Evolutionary conservation across 495 filamentous ascomycete species (phyloP).

Genomic region (Podospora anserina): DNA sequence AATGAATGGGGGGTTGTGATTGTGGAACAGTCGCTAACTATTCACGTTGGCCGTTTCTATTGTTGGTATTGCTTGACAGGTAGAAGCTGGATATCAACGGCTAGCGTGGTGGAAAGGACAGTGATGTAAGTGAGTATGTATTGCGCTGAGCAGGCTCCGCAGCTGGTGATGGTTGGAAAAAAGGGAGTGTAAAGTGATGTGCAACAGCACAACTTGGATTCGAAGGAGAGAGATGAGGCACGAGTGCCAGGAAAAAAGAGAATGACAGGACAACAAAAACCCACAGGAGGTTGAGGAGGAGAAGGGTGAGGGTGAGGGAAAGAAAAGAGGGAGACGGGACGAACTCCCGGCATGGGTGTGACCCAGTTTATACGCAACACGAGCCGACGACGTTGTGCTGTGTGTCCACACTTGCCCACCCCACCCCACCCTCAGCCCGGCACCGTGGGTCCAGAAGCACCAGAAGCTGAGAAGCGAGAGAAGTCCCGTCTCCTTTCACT

Average conservation of each 20-base stretch:
- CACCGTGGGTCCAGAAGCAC: not conserved
- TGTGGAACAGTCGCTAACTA: too few relatives aligned
- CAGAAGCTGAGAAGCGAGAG: conserved; percentile 1
- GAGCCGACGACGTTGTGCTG: not conserved
- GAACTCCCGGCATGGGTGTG: not conserved
- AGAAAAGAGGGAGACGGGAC: conserved; percentile 2
- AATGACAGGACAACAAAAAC: conserved; percentile 3
- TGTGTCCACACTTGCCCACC: not conserved
- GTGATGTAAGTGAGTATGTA: too few relatives aligned
- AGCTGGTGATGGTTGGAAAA: not conserved
- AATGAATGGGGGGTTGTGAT: not conserved
- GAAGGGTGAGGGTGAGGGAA: conserved; percentile 4
- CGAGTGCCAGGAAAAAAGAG: not conserved
- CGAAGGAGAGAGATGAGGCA: conserved; percentile 4
- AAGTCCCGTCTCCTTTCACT: not conserved
- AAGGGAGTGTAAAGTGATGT: conserved; percentile 4
- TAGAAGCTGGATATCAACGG: not conserved
- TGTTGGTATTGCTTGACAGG: not conserved
- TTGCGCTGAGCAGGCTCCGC: not conserved
- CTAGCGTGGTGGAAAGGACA: conserved; percentile 1
- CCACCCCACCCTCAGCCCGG: not conserved
- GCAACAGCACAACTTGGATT: conserved; percentile 4
- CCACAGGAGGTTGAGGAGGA: conserved; percentile 2
- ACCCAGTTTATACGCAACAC: conserved; percentile 6
- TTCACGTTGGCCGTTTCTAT: not conserved